These are phyloP conservation scores for Eucalyptus sp. DNA, from an alignment of 345 rosid species.

Conservation along the genomic window DNA sequence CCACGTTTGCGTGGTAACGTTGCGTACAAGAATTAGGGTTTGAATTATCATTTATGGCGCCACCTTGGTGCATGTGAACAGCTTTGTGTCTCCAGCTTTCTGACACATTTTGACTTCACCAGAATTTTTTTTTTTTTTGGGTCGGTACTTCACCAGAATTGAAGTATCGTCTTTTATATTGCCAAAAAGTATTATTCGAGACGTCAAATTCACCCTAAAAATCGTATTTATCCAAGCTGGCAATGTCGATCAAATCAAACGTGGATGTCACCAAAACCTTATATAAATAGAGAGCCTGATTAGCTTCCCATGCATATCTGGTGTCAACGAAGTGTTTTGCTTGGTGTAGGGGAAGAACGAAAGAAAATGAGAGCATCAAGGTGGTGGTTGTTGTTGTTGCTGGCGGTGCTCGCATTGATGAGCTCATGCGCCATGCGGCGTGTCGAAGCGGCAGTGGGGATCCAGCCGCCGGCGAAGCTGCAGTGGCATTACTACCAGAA, in stretches of 20 bases:
- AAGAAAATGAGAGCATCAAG: not conserved
- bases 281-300: not conserved
- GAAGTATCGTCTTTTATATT: not conserved
- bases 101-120: not conserved
- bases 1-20: not conserved
- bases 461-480: conserved; percentile 21
- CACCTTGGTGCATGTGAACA: not conserved
- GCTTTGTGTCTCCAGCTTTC: not conserved
- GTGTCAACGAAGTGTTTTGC: not conserved
- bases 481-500: conserved; percentile 51
- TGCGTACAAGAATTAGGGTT: not conserved
- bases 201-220: not conserved
- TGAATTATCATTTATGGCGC: not conserved
- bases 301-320: not conserved
- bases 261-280: not conserved
- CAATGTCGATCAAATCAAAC: not conserved
- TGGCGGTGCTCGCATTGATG: not conserved
- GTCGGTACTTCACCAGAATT: not conserved
- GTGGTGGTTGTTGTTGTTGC: not conserved
- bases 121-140: not conserved
- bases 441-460: conserved; percentile 24
- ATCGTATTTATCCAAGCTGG: not conserved
- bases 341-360: not conserved
- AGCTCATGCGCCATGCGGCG: not conserved
- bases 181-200: not conserved